phyloP scores from a whole-genome alignment of 2,329 filamentous ascomycete species.

The Fusarium irregulare region DNA sequence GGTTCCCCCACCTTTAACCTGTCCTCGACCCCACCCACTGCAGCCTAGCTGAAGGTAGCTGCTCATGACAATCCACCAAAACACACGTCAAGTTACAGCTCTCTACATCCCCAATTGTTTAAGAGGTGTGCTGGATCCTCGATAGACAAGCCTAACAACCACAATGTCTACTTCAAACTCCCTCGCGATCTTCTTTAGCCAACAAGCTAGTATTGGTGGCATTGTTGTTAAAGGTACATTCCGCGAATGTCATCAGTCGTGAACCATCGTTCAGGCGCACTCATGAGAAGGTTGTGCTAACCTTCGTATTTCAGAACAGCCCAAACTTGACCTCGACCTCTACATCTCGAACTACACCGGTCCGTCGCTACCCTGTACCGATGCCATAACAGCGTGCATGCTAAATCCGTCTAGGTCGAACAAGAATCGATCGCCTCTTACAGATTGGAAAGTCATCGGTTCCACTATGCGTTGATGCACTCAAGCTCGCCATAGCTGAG shows the following conservation, averaged over 20 bases:
- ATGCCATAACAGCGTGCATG: neutral
- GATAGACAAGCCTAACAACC: neutral
- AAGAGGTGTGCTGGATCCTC: conserved; percentile 4
- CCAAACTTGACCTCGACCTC: conserved; percentile 90
- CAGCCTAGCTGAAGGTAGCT: conserved; percentile 25
- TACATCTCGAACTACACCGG: conserved; percentile 92
- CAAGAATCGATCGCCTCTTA: conserved; percentile 82
- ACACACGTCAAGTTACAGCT: conserved; percentile 41
- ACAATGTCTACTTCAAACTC: conserved; percentile 53
- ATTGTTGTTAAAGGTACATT: conserved; percentile 61
- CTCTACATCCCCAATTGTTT: conserved; percentile 13
- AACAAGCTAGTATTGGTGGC: conserved; percentile 59
- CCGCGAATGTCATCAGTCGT: conserved; percentile 4
- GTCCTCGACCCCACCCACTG: conserved; percentile 29
- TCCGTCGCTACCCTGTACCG: conserved; percentile 52
- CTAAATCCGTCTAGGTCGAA: conserved; percentile 69
- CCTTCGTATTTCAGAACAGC: conserved; percentile 66
- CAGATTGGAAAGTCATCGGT: conserved; percentile 84
- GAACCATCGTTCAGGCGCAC: neutral
- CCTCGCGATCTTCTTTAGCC: conserved; percentile 58
- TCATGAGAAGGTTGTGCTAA: conserved; percentile 22
- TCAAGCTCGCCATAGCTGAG: conserved; percentile 80
- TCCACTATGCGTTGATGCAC: conserved; percentile 80
- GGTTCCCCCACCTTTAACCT: neutral
- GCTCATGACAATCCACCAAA: conserved; percentile 28